These are phyloP conservation scores for Talaromyces sp. DNA, from an alignment of 2,329 filamentous ascomycete species.

Conservation along the genomic window DNA sequence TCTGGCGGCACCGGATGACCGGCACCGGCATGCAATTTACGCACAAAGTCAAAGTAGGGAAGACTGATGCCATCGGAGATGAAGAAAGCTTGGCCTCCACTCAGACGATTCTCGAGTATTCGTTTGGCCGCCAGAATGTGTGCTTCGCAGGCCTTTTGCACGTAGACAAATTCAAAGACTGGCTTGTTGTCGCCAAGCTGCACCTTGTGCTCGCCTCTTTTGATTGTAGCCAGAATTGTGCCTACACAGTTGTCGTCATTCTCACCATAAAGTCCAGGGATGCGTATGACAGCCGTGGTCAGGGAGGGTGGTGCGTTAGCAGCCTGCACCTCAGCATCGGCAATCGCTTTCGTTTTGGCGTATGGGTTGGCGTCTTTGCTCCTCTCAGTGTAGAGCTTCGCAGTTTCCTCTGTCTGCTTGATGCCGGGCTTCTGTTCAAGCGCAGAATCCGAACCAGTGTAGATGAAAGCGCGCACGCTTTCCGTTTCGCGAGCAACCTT, in stretches of 20 bases:
- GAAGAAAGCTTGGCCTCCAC: constrained; percentile 10
- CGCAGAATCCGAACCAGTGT: constrained; percentile 13
- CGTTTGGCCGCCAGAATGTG: constrained; percentile 13
- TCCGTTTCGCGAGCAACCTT: constrained; percentile 3
- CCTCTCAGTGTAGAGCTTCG: constrained; percentile 11
- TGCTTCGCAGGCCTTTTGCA: constrained; percentile 13
- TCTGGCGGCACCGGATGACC: constrained; percentile 10
- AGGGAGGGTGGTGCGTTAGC: constrained; percentile 5
- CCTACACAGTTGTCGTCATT: constrained; percentile 7
- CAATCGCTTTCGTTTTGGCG: constrained; percentile 13
- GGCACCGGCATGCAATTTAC: constrained; percentile 10
- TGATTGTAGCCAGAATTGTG: not conserved
- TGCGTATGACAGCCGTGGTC: constrained; percentile 11
- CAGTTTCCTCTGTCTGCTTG: constrained; percentile 11
- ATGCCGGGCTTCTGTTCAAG: constrained; percentile 9
- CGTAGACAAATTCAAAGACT: constrained; percentile 12
- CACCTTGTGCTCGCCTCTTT: constrained; percentile 8
- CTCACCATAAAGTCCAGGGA: constrained; percentile 12
- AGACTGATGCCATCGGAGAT: constrained; percentile 15
- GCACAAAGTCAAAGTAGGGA: constrained; percentile 12
- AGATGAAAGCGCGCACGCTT: constrained; percentile 5
- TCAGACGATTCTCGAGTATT: not conserved
- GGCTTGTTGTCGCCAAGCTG: constrained; percentile 13
- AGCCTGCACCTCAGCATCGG: constrained; percentile 12
- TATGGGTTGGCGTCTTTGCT: constrained; percentile 11